phyloP scores from a whole-genome alignment of 2,329 filamentous ascomycete genomes.

The Colletotrichum simmondsii region DNA sequence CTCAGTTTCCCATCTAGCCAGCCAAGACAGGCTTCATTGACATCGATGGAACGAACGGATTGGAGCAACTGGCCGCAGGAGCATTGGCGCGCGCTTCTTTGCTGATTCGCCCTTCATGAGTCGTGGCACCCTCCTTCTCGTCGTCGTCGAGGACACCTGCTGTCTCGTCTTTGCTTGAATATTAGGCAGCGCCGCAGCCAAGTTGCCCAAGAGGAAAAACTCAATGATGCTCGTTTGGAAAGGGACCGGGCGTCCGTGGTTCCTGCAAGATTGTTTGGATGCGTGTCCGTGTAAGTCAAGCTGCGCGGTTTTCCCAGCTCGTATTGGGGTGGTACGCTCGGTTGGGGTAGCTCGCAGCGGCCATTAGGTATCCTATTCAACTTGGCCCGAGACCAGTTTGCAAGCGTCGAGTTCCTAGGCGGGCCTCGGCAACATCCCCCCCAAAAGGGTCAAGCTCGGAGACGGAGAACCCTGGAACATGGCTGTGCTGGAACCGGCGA shows the following conservation, averaged over 20 bases:
- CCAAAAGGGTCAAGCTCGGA: background rate
- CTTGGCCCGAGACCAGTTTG: background rate
- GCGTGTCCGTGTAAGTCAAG: background rate
- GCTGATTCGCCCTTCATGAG: background rate
- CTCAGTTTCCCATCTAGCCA: background rate
- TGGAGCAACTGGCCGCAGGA: background rate
- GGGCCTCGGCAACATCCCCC: constrained; percentile 1
- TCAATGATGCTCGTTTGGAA: constrained; percentile 5
- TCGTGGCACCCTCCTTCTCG: background rate
- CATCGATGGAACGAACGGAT: background rate
- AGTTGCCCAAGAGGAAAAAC: background rate
- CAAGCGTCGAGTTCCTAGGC: background rate
- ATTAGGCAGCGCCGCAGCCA: background rate
- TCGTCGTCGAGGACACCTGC: background rate
- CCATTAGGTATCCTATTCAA: background rate
- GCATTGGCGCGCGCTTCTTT: constrained; percentile 18
- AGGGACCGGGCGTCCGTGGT: background rate
- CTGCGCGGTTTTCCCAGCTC: background rate
- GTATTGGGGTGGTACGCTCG: background rate
- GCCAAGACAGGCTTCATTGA: too few species aligned
- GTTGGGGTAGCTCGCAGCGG: background rate
- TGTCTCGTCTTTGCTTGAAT: constrained; percentile 29
- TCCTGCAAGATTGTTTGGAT: background rate
- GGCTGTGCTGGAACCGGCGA: constrained; percentile 1
- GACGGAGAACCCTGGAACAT: constrained; percentile 3